Percentiles rank a stretch among this genome's conserved stretches.
phyloP scores from a whole-genome alignment of 2,329 filamentous ascomycete species.

The Hirsutella thompsonii region DNA sequence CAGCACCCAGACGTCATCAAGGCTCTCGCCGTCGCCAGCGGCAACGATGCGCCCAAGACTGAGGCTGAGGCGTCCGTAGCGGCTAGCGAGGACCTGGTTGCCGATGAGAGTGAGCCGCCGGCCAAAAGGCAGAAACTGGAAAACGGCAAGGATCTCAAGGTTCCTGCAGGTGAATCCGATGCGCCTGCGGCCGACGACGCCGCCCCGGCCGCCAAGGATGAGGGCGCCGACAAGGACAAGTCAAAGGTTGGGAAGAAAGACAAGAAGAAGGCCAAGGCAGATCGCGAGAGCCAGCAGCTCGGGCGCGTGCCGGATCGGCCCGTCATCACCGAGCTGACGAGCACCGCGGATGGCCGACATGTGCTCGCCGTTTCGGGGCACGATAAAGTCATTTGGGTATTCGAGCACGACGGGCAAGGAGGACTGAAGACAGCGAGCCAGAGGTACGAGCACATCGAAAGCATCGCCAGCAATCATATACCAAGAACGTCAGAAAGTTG shows the following conservation, averaged over 20 bases:
- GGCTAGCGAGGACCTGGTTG: conserved; percentile 7
- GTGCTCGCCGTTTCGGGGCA: conserved; percentile 73
- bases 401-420: conserved; percentile 51
- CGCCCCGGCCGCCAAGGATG: conserved; percentile 2
- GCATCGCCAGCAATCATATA: no score
- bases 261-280: conserved; percentile 16
- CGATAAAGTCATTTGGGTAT: conserved; percentile 82
- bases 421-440: conserved; percentile 55
- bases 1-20: conserved; percentile 28
- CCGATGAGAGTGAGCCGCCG: conserved; percentile 17
- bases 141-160: conserved; percentile 9
- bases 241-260: background rate
- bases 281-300: conserved; percentile 15
- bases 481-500: no score
- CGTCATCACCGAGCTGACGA: conserved; percentile 55
- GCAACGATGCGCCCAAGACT: conserved; percentile 11
- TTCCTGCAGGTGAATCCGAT: background rate
- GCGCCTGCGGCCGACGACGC: background rate
- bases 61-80: conserved; percentile 2
- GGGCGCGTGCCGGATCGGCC: conserved; percentile 34
- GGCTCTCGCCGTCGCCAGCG: conserved; percentile 18
- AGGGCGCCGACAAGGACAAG: conserved; percentile 12
- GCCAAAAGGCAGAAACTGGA: conserved; percentile 21
- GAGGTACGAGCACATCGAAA: no score
- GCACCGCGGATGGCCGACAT: conserved; percentile 52